Percentiles rank a stretch among this genome's conserved stretches.
Evolutionary conservation across 257 asterid genomes (phyloP).

Genomic region (Vinca minor): DNA sequence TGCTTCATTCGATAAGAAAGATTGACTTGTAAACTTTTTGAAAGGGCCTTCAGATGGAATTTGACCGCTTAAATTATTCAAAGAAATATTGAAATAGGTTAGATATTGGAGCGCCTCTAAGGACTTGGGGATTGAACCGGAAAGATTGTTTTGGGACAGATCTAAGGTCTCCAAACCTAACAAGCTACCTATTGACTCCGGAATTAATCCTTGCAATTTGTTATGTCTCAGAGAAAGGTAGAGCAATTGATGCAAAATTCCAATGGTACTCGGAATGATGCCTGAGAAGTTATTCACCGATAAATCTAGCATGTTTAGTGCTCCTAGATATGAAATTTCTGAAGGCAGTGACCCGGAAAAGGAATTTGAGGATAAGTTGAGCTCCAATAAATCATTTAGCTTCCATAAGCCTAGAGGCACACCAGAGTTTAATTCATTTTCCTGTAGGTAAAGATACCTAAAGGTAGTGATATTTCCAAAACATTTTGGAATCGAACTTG

Average conservation of each 20-base stretch:
- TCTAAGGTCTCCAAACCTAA: neutral
- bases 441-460: neutral
- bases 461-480: neutral
- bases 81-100: neutral
- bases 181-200: neutral
- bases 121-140: conserved; percentile 1
- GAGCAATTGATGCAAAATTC: neutral
- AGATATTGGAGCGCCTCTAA: neutral
- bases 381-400: neutral
- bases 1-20: neutral
- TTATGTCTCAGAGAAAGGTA: neutral
- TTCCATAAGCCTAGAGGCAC: neutral
- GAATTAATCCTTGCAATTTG: conserved; percentile 1
- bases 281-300: conserved; percentile 2
- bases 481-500: neutral
- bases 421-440: neutral
- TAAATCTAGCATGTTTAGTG: neutral
- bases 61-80: neutral
- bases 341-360: neutral
- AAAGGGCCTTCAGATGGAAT: neutral
- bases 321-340: neutral
- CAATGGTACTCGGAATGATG: neutral
- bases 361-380: neutral
- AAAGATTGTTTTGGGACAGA: conserved; percentile 4
- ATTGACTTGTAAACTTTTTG: neutral